Conservation (phyloP, 352 stramenopile genomes). For the Blastocystis sp. region DNA sequence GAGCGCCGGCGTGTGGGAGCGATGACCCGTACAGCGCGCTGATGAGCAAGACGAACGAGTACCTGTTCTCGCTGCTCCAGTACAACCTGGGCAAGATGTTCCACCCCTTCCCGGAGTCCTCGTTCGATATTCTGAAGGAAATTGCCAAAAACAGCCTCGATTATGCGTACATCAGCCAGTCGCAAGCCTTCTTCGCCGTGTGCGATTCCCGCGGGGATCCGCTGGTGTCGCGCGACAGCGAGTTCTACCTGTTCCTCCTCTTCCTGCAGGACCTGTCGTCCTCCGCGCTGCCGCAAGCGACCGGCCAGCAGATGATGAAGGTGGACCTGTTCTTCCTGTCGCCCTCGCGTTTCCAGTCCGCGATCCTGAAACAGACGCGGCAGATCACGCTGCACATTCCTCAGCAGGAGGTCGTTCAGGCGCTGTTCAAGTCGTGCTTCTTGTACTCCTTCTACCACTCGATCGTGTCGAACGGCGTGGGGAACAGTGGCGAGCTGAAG, state of each 20-base stretch:
- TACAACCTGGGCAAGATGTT: slow-evolving; percentile 26
- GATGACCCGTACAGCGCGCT: background rate
- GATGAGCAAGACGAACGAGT: background rate
- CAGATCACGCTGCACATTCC: slow-evolving; percentile 17
- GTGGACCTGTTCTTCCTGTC: slow-evolving; percentile 49
- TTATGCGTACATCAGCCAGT: slow-evolving; percentile 56
- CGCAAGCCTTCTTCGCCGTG: slow-evolving; percentile 30
- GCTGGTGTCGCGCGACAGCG: background rate
- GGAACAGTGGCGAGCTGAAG: background rate
- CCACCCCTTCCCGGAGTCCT: background rate
- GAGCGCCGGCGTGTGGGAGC: background rate
- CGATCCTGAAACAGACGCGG: background rate
- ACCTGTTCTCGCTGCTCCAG: background rate
- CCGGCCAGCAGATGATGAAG: slow-evolving; percentile 15
- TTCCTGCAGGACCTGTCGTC: slow-evolving; percentile 51
- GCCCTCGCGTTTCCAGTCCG: background rate
- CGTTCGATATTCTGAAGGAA: background rate
- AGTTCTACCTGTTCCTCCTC: slow-evolving; percentile 53
- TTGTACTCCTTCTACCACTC: slow-evolving; percentile 31
- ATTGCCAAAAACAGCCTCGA: slow-evolving; percentile 26
- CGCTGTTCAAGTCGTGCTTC: slow-evolving; percentile 69
- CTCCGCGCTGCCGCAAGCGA: background rate
- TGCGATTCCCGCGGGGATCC: slow-evolving; percentile 18
- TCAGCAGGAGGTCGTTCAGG: slow-evolving; percentile 10
- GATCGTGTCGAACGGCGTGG: background rate